Base-by-base conservation (phyloP, 768 basidiomycete genomes). In the Cantharellus cinnabarinus region DNA sequence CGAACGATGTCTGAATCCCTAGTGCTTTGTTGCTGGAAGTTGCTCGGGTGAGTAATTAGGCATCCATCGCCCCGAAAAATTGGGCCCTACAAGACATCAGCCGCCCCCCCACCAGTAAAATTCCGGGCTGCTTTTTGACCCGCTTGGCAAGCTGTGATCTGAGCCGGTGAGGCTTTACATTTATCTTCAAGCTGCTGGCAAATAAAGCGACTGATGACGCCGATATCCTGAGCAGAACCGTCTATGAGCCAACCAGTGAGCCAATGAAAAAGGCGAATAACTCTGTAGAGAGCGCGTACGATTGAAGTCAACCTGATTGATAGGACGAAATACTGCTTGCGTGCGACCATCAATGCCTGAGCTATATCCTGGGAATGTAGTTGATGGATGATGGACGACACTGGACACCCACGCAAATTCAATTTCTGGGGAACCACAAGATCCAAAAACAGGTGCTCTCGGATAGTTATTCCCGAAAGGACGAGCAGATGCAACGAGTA, bases 341-440 rank as follows among this genome's bases (percentile, higher is more conserved):
- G 59, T 56, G 14, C 44, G 58, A 35, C 59, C 59, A 59, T 60
- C 59, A 2, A 60, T 29, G 29, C 59, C 59, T 41, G 35, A 56
- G 14, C 59, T 60, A 44, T 48, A 10, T 29, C 10, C 10, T 48
- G 10, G 10, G 44, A 48, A 10, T 10, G 44, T 29, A 48, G 44
- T 29, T 29, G 29, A 48, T 48, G 29, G 29, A 29, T 10, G 44
- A 48, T 10, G 10, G 44, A 48, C 10, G 44, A 29, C 10, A 10
- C 44, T 48, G 10, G 10, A 1, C 20, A 48, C 44, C 29, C 10
- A 48, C 44, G 44, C 0, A 29, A 48, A 48, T 10, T 10, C 29
- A 48, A 48, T 48, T 10, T 10, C 44, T 48, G 44, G 44, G 29
- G 44, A 48, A 48, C 44, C 44, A 48, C 44, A 48, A 29, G 10